Conservation (phyloP, 768 basidiomycete species). For the Hirschioporus abietinus region DNA sequence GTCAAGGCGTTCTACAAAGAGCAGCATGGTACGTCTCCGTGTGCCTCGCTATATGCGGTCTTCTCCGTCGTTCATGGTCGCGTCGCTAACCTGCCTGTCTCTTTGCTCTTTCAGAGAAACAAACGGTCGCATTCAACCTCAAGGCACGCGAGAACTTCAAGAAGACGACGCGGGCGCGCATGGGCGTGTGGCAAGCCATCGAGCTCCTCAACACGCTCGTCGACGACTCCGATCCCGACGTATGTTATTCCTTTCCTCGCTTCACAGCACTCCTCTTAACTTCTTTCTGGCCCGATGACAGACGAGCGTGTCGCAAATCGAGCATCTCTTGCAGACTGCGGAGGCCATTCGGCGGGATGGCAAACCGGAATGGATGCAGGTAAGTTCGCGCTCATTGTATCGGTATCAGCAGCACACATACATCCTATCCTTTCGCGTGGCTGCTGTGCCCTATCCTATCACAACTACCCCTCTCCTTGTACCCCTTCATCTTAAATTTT, state of each 20-base stretch:
- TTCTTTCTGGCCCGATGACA: conserved; percentile 28
- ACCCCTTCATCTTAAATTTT: conserved; percentile 5
- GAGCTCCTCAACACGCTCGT: conserved; percentile 82
- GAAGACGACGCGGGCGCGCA: conserved; percentile 58
- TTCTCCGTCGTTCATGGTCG: background rate
- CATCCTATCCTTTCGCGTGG: background rate
- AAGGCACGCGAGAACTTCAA: conserved; percentile 71
- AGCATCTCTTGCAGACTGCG: conserved; percentile 88
- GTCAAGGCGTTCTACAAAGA: conserved; percentile 17
- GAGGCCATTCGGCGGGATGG: conserved; percentile 83
- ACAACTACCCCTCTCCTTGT: background rate
- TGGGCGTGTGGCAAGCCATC: conserved; percentile 85
- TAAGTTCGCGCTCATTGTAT: conserved; percentile 12
- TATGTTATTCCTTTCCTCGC: conserved; percentile 25
- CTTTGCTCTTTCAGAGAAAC: conserved; percentile 61
- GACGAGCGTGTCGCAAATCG: conserved; percentile 80
- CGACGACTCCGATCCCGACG: conserved; percentile 90
- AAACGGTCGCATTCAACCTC: conserved; percentile 83
- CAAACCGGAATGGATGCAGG: conserved; percentile 91
- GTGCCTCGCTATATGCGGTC: background rate
- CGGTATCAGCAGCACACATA: background rate
- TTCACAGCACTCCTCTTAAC: background rate
- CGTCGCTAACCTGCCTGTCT: background rate
- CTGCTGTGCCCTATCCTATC: too few species aligned
- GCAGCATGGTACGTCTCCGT: conserved; percentile 11